A percentile compares a stretch with the other conserved stretches of the same genome.
Evolutionary conservation across 306 rosid species (phyloP).

Genomic region (Mimosa bimucronata): DNA sequence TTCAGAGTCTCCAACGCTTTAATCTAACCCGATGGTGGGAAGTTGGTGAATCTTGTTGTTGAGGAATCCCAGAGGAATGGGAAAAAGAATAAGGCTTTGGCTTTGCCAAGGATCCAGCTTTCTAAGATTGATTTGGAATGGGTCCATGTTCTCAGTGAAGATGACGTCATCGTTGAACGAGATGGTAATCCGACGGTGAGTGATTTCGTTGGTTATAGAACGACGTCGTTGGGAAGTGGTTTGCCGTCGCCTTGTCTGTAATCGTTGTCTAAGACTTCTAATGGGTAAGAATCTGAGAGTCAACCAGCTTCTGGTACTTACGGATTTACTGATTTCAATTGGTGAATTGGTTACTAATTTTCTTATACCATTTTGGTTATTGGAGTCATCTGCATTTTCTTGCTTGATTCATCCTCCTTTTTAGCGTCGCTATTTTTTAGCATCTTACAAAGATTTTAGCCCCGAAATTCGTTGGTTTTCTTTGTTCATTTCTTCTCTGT

Average conservation of each 20-base stretch:
- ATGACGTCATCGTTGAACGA: conserved; percentile 2
- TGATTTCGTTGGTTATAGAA: background rate
- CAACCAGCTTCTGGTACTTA: conserved; percentile 47
- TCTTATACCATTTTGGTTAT: background rate
- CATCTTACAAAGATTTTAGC: background rate
- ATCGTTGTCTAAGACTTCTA: conserved; percentile 36
- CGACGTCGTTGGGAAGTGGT: conserved; percentile 37
- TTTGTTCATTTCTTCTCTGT: background rate
- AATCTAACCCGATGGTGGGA: conserved; percentile 96
- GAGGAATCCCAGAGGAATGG: conserved; percentile 49
- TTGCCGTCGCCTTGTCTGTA: conserved; percentile 36
- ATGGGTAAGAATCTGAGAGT: conserved; percentile 54
- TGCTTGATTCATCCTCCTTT: background rate
- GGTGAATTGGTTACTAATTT: background rate
- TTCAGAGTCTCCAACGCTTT: conserved; percentile 64
- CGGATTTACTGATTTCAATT: background rate
- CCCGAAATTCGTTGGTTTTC: background rate
- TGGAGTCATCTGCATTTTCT: background rate
- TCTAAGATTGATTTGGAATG: conserved; percentile 75
- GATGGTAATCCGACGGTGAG: conserved; percentile 4
- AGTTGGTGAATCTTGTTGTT: conserved; percentile 77
- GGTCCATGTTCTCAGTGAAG: conserved; percentile 95
- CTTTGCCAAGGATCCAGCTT: conserved; percentile 69
- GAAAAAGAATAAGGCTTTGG: conserved; percentile 68
- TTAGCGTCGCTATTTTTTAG: too few species aligned